A percentile compares a stretch with the other conserved stretches of the same genome.
Evolutionary conservation across 306 rosid genomes (phyloP).

Genomic region (Rosa lucieae): DNA sequence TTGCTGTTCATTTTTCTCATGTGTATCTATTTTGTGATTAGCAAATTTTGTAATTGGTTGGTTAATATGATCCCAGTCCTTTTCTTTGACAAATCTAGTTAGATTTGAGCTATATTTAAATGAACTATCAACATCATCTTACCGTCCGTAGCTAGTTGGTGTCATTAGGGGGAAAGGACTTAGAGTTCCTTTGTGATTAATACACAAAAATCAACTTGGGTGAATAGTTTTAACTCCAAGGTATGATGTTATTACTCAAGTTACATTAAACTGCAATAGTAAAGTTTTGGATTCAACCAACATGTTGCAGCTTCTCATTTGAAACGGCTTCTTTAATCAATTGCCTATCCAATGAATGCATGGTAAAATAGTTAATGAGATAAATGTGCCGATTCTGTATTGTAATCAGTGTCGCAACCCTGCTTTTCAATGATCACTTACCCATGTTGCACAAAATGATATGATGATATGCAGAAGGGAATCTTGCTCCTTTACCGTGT

Average conservation of each 20-base stretch:
- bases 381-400: background rate
- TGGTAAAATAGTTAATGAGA: background rate
- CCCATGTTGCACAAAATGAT: conserved; percentile 6
- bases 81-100: background rate
- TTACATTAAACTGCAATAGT: background rate
- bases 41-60: background rate
- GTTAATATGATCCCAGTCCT: background rate
- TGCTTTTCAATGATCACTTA: background rate
- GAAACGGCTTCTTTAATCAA: conserved; percentile 2
- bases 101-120: background rate
- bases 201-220: background rate
- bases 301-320: conserved; percentile 3
- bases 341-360: background rate
- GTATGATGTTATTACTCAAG: background rate
- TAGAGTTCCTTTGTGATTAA: background rate
- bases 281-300: background rate
- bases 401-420: conserved; percentile 9
- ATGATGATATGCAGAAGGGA: background rate
- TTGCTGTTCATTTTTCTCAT: background rate
- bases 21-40: conserved; percentile 6
- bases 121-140: conserved; percentile 11
- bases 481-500: conserved; percentile 2
- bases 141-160: background rate
- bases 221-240: background rate
- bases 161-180: background rate